Evolutionary conservation across 2,329 filamentous ascomycete genomes (phyloP), one percentile per base, ranked within the genome.

Genomic region (Pseudogymnoascus pannorum): DNA sequence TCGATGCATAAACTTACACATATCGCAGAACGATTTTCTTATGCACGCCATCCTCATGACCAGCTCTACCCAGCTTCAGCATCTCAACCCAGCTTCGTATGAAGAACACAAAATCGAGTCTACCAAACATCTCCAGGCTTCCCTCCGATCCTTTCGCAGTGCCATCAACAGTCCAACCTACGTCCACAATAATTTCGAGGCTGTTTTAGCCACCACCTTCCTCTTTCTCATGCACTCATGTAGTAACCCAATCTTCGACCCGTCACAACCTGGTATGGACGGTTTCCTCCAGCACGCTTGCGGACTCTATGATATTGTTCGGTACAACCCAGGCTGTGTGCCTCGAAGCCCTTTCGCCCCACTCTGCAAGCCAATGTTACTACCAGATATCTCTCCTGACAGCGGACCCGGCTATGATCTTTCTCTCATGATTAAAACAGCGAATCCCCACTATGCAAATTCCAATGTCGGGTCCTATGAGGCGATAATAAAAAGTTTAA

Each of bases 151-250:
- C 9, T 67, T 61, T 40, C 63, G 60, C 40, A 58, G 57, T 3
- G 59, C 58, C n/a, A 54, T 66, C n/a, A 59, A 18, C 16, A 54
- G 48, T 16, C 48, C 59, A 22, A 48, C 57, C 3, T 54, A 58
- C 11, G 36, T 60, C 42, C 42, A 40, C 4, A 44, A 60, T 2
- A 65, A 64, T n/a, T 63, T 61, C 29, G 61, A 66, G 12, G 64
- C 65, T 4, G 58, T 66, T 6, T 38, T 67, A n/a, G 63, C 63
- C 6, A 63, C 65, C 2, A 64, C 64, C 7, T 65, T 67, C 16
- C 38, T 66, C 11, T 59, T 67, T 12, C 61, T 61, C 36, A 66
- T 66, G 48, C 48, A 54, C 26, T 54, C 48, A n/a, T 16, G 31
- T 18, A 38, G 33, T 3, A 36, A 59, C 18, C 33, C 33, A 14